phyloP scores from a whole-genome alignment of 345 rosid species.

The Eucalyptus tenuipes region DNA sequence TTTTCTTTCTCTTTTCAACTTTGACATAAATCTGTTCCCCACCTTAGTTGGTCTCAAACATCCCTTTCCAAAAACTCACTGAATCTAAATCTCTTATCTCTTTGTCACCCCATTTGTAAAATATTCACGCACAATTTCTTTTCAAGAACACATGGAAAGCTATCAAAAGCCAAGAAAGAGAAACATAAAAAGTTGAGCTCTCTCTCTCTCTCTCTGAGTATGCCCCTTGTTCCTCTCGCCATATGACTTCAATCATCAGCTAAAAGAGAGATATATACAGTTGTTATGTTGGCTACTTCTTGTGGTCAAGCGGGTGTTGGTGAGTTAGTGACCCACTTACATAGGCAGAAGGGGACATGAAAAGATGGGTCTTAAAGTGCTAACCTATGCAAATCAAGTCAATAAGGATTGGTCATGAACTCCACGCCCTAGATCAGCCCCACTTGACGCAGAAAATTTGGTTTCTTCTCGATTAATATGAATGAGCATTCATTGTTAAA shows the following conservation, averaged over 20 bases:
- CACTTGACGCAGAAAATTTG: background rate
- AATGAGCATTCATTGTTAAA: background rate
- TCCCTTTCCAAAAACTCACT: background rate
- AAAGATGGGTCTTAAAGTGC: constrained; percentile 45
- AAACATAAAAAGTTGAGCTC: background rate
- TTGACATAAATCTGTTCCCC: constrained; percentile 65
- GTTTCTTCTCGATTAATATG: background rate
- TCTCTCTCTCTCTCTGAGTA: background rate
- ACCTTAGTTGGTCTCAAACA: constrained; percentile 32
- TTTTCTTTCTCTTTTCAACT: constrained; percentile 21
- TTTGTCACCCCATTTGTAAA: background rate
- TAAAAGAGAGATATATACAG: background rate
- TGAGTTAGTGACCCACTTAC: constrained; percentile 18
- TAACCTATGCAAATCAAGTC: constrained; percentile 20
- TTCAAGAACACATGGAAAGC: background rate
- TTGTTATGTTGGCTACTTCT: constrained; percentile 5
- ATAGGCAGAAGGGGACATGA: constrained; percentile 26
- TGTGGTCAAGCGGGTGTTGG: constrained; percentile 39
- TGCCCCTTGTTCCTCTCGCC: background rate
- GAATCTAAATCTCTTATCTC: background rate
- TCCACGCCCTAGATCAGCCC: background rate
- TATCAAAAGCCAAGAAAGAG: background rate
- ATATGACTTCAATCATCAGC: constrained; percentile 36
- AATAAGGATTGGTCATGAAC: constrained; percentile 20
- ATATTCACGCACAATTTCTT: background rate